These are phyloP conservation scores for Panaeolus papilionaceus DNA, from an alignment of 768 basidiomycete genomes.

Conservation along the genomic window DNA sequence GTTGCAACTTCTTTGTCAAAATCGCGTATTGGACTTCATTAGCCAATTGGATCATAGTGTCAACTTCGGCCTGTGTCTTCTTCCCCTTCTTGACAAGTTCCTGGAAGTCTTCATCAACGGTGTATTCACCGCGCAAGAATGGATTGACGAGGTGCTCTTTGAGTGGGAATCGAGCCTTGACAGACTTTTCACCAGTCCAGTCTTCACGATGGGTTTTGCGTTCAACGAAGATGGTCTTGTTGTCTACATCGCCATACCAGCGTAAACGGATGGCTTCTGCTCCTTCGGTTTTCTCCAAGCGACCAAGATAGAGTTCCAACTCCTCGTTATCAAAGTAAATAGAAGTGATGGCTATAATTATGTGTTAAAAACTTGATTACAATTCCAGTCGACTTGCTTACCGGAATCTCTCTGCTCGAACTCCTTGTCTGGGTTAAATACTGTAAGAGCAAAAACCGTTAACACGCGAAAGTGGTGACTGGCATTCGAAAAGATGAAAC, in stretches of 20 bases:
- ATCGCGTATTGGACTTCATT: conserved; percentile 95
- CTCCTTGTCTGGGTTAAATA: conserved; percentile 94
- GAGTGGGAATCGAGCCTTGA: conserved; percentile 95
- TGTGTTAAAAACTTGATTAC: conserved; percentile 8
- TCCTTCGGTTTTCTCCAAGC: conserved; percentile 98
- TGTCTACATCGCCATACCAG: conserved; percentile 93
- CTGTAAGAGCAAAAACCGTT: conserved; percentile 41
- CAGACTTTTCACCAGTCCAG: conserved; percentile 99
- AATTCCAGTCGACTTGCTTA: conserved; percentile 33
- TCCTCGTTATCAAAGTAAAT: conserved; percentile 98
- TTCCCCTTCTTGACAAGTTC: conserved; percentile 86
- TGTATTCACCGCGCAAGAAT: conserved; percentile 89
- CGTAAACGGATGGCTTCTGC: conserved; percentile 95
- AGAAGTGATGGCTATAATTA: conserved; percentile 82
- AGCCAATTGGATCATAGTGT: conserved; percentile 95
- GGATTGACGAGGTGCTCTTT: conserved; percentile 94
- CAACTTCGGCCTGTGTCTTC: conserved; percentile 91
- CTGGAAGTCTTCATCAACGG: conserved; percentile 92
- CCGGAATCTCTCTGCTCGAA: conserved; percentile 87
- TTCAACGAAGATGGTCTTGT: conserved; percentile 86
- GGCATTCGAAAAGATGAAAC: conserved; percentile 11
- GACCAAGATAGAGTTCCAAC: conserved; percentile 93
- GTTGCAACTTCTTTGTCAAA: conserved; percentile 78
- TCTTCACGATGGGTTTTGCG: conserved; percentile 96
- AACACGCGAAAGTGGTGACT: conserved; percentile 5